Percentiles rank a stretch among this genome's conserved stretches.
These are phyloP conservation scores for Melocanna baccifera DNA, from an alignment of 176 grass and related monocot species.

Conservation along the genomic window DNA sequence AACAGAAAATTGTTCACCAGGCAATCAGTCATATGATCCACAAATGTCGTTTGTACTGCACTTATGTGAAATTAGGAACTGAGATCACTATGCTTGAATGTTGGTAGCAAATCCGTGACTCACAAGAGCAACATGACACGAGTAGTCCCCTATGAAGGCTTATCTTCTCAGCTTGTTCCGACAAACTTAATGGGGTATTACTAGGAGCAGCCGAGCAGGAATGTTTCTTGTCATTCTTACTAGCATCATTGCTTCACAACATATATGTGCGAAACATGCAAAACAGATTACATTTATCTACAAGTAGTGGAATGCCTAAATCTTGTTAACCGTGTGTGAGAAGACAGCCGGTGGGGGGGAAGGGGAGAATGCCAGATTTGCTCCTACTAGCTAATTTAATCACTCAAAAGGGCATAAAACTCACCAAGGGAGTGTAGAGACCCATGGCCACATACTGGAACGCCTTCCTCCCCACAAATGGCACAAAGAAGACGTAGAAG, in stretches of 20 bases:
- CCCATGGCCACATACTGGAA: conserved; percentile 65
- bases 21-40: background rate
- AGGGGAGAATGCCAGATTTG: conserved; percentile 24
- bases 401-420: background rate
- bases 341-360: background rate
- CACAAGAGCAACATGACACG: background rate
- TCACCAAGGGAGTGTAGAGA: conserved; percentile 90
- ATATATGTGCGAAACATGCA: background rate
- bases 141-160: background rate
- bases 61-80: background rate
- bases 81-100: background rate
- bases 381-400: background rate
- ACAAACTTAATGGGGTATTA: background rate
- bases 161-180: background rate
- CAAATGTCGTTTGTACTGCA: background rate
- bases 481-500: conserved; percentile 96
- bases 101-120: background rate
- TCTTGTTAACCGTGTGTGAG: background rate
- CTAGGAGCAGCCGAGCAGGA: background rate
- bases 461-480: conserved; percentile 67
- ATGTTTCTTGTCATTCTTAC: background rate
- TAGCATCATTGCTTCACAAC: background rate
- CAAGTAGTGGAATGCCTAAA: background rate
- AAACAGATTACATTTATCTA: conserved; percentile 1
- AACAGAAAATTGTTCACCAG: background rate